A percentile compares a stretch with the other conserved stretches of the same genome.
Evolutionary conservation across 2,329 filamentous ascomycete species (phyloP).

Genomic region (Mariannaea sp.): DNA sequence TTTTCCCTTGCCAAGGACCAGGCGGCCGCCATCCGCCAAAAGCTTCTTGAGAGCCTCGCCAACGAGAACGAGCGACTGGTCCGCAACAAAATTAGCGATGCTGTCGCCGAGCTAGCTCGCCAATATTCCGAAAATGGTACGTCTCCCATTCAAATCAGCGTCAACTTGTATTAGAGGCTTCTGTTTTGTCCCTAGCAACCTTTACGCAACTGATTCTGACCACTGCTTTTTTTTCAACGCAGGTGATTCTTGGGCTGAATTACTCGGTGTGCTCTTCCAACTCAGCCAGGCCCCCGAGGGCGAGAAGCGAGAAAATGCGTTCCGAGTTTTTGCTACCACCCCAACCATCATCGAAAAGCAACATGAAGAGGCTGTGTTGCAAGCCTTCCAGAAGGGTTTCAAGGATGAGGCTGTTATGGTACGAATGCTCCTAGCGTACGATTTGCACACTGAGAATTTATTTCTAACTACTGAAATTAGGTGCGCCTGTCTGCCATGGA

Average conservation of each 20-base stretch:
- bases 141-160: constrained; percentile 38
- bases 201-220: constrained; percentile 29
- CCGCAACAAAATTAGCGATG: constrained; percentile 94
- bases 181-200: not conserved
- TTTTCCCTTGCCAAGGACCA: constrained; percentile 76
- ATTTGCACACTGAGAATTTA: constrained; percentile 4
- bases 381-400: constrained; percentile 90
- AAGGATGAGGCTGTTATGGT: constrained; percentile 83
- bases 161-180: not conserved
- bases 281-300: constrained; percentile 85
- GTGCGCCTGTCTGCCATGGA: constrained; percentile 95
- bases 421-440: constrained; percentile 40
- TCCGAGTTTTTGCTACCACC: constrained; percentile 92
- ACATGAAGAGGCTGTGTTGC: constrained; percentile 87
- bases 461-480: constrained; percentile 46
- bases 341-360: constrained; percentile 95
- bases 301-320: constrained; percentile 88
- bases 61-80: constrained; percentile 75
- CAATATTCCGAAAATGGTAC: constrained; percentile 92
- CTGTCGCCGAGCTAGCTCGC: constrained; percentile 92
- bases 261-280: constrained; percentile 84
- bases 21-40: constrained; percentile 78
- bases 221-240: constrained; percentile 14
- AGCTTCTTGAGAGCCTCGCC: constrained; percentile 77
- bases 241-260: constrained; percentile 89